Conservation (phyloP, 371 early-diverging fungal genomes). For the Rhizopus stolonifer region DNA sequence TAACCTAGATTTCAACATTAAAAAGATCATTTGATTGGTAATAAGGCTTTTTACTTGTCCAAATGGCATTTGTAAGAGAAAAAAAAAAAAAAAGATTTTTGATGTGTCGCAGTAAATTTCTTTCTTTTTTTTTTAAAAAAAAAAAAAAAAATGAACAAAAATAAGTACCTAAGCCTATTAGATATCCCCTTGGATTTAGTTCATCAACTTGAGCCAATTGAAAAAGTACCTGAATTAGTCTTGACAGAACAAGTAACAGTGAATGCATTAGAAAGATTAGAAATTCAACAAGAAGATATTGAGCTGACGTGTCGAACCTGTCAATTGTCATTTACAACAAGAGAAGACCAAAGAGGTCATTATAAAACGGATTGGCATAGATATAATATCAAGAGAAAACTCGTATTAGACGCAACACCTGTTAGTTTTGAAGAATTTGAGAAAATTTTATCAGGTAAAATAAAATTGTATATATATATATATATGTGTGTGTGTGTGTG, state of each 20-base stretch:
- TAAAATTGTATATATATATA: too few species aligned
- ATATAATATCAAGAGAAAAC: slow-evolving; percentile 95
- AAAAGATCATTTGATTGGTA: neutral
- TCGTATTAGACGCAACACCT: slow-evolving; percentile 74
- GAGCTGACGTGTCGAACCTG: slow-evolving; percentile 76
- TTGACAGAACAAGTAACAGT: slow-evolving; percentile 5
- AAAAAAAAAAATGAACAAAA: neutral
- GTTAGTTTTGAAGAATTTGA: slow-evolving; percentile 81
- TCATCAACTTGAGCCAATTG: slow-evolving; percentile 20
- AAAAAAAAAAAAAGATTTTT: slow-evolving; percentile 6
- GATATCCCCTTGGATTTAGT: slow-evolving; percentile 31
- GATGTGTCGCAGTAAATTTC: too few species aligned
- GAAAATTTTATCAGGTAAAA: slow-evolving; percentile 63
- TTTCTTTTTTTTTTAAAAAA: neutral
- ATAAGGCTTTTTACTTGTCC: slow-evolving; percentile 33
- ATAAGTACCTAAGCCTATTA: slow-evolving; percentile 15
- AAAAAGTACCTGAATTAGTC: slow-evolving; percentile 13
- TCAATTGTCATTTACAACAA: slow-evolving; percentile 78
- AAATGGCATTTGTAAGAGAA: slow-evolving; percentile 35
- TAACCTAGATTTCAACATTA: slow-evolving; percentile 66
- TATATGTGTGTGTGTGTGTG: too few species aligned
- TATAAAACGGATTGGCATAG: slow-evolving; percentile 96
- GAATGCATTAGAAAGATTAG: slow-evolving; percentile 17
- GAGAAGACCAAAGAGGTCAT: slow-evolving; percentile 87
- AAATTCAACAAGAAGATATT: slow-evolving; percentile 24